phyloP scores from a whole-genome alignment of 805 yeast genomes.

The Soucietia sequanensis region DNA sequence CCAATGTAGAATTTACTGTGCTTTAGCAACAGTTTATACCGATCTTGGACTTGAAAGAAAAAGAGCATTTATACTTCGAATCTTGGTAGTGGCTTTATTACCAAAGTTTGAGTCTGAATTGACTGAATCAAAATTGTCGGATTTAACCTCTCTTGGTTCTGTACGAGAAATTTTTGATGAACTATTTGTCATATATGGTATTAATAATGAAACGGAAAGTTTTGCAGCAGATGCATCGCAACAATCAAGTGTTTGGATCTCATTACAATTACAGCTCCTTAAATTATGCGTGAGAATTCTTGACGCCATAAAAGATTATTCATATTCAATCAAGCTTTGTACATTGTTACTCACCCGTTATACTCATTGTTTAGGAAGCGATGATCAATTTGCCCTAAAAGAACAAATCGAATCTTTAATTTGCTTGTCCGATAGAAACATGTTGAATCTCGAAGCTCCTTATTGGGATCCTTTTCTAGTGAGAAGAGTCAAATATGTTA shows the following conservation, averaged over 20 bases:
- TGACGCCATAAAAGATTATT: slow-evolving; percentile 47
- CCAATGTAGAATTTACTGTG: slow-evolving; percentile 62
- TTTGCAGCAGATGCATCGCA: slow-evolving; percentile 15
- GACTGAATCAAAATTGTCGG: neutral
- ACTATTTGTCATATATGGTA: slow-evolving; percentile 54
- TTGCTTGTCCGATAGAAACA: slow-evolving; percentile 19
- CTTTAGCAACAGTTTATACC: slow-evolving; percentile 63
- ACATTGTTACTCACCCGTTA: slow-evolving; percentile 56
- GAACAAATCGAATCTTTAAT: slow-evolving; percentile 25
- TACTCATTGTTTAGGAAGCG: slow-evolving; percentile 49
- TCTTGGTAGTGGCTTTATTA: slow-evolving; percentile 53
- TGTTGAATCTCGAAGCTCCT: slow-evolving; percentile 23
- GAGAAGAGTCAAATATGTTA: slow-evolving; percentile 44
- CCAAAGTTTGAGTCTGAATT: slow-evolving; percentile 32
- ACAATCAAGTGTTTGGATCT: slow-evolving; percentile 46
- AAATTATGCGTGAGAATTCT: slow-evolving; percentile 53
- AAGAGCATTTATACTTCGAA: slow-evolving; percentile 64
- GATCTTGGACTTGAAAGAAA: slow-evolving; percentile 64
- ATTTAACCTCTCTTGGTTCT: slow-evolving; percentile 18
- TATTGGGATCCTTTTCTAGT: slow-evolving; percentile 79
- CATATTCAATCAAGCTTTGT: slow-evolving; percentile 42
- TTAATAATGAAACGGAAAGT: slow-evolving; percentile 38
- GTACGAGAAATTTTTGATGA: slow-evolving; percentile 46
- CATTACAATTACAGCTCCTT: slow-evolving; percentile 55
- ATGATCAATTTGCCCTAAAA: slow-evolving; percentile 54